These are phyloP conservation scores for Quercus lobata DNA, from an alignment of 331 rosid species.

Conservation along the genomic window DNA sequence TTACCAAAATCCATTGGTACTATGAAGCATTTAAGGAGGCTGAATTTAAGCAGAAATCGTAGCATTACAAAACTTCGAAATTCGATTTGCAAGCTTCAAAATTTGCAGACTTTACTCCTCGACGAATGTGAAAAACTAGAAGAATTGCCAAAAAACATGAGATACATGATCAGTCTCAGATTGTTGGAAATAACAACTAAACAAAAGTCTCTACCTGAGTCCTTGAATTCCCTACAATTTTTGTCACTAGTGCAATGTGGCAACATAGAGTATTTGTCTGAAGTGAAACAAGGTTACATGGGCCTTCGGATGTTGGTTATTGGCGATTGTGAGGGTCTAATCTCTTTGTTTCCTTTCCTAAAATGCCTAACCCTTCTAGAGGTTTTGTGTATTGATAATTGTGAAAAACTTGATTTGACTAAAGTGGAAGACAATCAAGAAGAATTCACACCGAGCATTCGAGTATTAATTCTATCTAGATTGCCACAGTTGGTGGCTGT, in stretches of 20 bases:
- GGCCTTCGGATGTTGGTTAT: not conserved
- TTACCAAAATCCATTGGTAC: no score
- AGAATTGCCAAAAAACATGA: constrained; percentile 16
- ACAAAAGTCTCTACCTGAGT: not conserved
- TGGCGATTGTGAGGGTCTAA: not conserved
- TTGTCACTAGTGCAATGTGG: not conserved
- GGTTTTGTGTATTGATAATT: not conserved
- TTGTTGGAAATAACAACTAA: constrained; percentile 22
- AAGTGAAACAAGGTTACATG: not conserved
- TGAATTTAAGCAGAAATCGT: not conserved
- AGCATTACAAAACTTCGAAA: constrained; percentile 10
- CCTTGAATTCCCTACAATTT: constrained; percentile 14
- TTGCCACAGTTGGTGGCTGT: not conserved
- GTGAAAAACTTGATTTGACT: not conserved
- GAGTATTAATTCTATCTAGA: not conserved
- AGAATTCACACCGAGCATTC: not conserved
- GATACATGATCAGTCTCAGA: constrained; percentile 7
- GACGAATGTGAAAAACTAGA: constrained; percentile 7
- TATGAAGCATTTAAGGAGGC: constrained; percentile 13
- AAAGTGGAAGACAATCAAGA: not conserved
- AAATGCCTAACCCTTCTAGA: constrained; percentile 12
- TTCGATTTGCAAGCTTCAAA: constrained; percentile 20
- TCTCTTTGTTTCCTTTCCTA: not conserved
- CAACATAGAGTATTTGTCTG: constrained; percentile 9
- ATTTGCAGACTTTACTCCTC: constrained; percentile 18